A percentile compares a stretch with the other conserved stretches of the same genome.
Conservation (phyloP, 1,284 basidiomycete species). For the Cystobasidiaceae sp. region DNA sequence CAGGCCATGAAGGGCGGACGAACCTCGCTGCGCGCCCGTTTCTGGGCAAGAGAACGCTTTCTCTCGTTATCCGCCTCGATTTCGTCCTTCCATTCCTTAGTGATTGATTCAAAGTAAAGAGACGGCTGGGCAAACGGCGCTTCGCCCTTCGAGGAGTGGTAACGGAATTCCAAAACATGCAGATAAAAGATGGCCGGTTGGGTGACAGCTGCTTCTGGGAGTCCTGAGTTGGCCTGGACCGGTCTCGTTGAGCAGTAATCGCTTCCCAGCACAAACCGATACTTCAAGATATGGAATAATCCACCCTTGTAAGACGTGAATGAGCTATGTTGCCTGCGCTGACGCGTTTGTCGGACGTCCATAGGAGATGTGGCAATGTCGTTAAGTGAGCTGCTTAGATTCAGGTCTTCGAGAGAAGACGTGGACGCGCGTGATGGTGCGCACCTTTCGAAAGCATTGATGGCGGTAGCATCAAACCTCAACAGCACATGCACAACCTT, state of each 20-base stretch:
- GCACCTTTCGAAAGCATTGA: constrained; percentile 21
- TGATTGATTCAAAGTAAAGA: neutral
- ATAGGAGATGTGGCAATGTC: neutral
- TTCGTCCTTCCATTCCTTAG: constrained; percentile 1
- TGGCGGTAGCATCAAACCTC: constrained; percentile 5
- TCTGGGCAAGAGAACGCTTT: neutral
- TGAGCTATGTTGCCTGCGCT: constrained; percentile 1
- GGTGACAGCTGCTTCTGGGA: too few relatives aligned
- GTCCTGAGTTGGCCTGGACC: neutral
- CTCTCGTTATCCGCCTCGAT: constrained; percentile 18
- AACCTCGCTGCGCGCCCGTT: neutral
- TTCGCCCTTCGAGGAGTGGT: constrained; percentile 19
- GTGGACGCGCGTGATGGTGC: neutral
- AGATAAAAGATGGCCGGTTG: neutral
- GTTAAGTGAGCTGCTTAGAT: too few relatives aligned
- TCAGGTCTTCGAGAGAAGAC: too few relatives aligned
- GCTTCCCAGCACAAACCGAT: neutral
- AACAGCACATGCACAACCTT: constrained; percentile 1
- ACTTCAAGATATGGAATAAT: constrained; percentile 4
- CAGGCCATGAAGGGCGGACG: neutral
- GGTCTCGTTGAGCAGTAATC: neutral
- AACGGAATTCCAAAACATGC: constrained; percentile 3
- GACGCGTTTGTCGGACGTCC: neutral
- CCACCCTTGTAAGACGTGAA: constrained; percentile 26
- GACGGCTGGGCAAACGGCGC: neutral